Evolutionary conservation across 2,329 filamentous ascomycete genomes (phyloP), one percentile per base, ranked within the genome.

Genomic region (Orbilia blumenaviensis): DNA sequence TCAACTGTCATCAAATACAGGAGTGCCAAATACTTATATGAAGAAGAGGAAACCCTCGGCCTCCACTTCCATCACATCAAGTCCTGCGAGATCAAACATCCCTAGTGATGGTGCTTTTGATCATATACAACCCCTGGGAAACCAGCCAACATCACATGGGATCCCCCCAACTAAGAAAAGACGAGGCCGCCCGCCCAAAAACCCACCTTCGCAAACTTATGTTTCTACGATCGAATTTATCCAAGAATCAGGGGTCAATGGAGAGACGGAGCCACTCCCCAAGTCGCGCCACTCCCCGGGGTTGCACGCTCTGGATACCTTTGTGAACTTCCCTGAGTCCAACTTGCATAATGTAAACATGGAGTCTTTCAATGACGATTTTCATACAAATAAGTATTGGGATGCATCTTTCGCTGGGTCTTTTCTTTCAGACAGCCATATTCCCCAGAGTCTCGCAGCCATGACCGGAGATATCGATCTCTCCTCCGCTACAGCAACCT

Each of bases 111-210:
- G 34, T 38, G 27, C 27, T 7, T 48, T 27, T 8, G 69, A 66
- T 10, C 5, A 42, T 18, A 9, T 18, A 29, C 32, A 21, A 8
- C 18, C 54, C 6, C 44, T 34, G 4, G 52, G 52, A 8, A 56
- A 56, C 52, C 52, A 56, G 32, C 16, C 16, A 38, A 23, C 48
- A 1, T n/a, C 41, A 25, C 50, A 66, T 16, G 16, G 50, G 10
- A 61, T 36, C 18, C 72, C 66, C 14, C 60, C 73, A 10, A 63
- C 34, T 9, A 77, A 69, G 48, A 69, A 64, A 48, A 58, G 66
- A 9, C 64, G 73, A 41, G 73, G 73, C 18, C 62, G 73, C 10
- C 73, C 73, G 3, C 73, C 73, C 3, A 77, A 77, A 60, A 71
- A 71, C 21, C 72, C 66, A 14, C 64, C 52, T 9, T 34, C 63